Conservation (phyloP, 495 filamentous ascomycete genomes). For the Daldinia vernicosa region DNA sequence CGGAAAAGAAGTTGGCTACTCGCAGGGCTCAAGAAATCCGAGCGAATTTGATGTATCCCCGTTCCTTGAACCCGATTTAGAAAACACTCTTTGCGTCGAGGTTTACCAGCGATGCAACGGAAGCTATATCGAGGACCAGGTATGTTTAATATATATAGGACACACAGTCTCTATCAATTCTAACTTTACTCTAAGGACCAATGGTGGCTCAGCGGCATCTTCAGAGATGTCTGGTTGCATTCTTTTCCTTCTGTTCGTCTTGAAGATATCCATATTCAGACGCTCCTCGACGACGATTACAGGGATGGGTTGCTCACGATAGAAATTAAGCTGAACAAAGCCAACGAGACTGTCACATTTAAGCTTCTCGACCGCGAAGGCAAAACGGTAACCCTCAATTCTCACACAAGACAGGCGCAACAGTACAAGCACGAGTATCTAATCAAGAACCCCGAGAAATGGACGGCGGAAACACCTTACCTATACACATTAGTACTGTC, state of each 20-base stretch:
- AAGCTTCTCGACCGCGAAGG: slow-evolving; percentile 50
- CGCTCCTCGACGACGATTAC: slow-evolving; percentile 65
- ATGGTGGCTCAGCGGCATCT: slow-evolving; percentile 72
- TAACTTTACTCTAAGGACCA: slow-evolving; percentile 49
- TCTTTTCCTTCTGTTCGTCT: slow-evolving; percentile 66
- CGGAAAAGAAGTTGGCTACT: slow-evolving; percentile 70
- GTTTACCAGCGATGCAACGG: slow-evolving; percentile 75
- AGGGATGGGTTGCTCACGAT: slow-evolving; percentile 62
- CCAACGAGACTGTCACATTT: slow-evolving; percentile 39
- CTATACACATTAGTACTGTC: slow-evolving; percentile 62
- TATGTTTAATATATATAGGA: slow-evolving; percentile 17
- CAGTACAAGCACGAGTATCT: slow-evolving; percentile 41
- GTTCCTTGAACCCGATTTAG: slow-evolving; percentile 51
- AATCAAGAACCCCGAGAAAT: slow-evolving; percentile 62
- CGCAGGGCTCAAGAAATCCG: slow-evolving; percentile 72
- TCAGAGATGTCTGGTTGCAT: slow-evolving; percentile 72
- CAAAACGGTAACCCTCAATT: slow-evolving; percentile 34
- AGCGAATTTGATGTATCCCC: slow-evolving; percentile 72
- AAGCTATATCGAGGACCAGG: slow-evolving; percentile 74
- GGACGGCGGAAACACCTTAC: slow-evolving; percentile 75
- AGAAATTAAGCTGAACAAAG: slow-evolving; percentile 51
- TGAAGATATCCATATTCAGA: slow-evolving; percentile 67
- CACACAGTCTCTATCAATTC: neutral
- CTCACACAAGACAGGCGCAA: slow-evolving; percentile 22
- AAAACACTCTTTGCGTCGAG: slow-evolving; percentile 67